Evolutionary conservation across 441 rosid genomes (phyloP).

Genomic region (Erodium moschatum): DNA sequence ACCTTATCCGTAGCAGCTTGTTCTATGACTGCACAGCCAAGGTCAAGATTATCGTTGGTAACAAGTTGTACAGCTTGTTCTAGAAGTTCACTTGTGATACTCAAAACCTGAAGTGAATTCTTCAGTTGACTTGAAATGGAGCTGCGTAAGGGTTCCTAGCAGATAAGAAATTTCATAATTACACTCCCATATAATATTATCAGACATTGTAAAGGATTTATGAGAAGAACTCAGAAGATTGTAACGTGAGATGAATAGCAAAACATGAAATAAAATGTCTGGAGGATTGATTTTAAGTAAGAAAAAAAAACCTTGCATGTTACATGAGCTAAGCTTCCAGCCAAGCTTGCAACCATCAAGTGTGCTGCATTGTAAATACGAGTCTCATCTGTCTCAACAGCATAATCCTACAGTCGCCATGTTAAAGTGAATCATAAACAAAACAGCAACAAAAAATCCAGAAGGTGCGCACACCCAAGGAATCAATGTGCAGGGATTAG

Average conservation of each 20-base stretch:
- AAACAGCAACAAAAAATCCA: not conserved
- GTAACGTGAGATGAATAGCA: not conserved
- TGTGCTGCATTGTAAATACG: slow-evolving; percentile 91
- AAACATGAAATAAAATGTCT: not conserved
- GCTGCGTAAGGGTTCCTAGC: slow-evolving; percentile 84
- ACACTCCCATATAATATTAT: slow-evolving; percentile 15
- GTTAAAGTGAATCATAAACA: slow-evolving; percentile 2
- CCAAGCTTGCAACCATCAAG: slow-evolving; percentile 97
- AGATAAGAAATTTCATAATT: slow-evolving; percentile 19
- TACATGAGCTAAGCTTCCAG: slow-evolving; percentile 98
- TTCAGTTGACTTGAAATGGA: slow-evolving; percentile 84
- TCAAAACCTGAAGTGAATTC: slow-evolving; percentile 65
- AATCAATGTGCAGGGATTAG: not conserved
- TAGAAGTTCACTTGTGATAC: slow-evolving; percentile 49
- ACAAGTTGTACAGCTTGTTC: slow-evolving; percentile 95
- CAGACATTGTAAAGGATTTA: not conserved
- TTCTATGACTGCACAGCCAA: slow-evolving; percentile 96
- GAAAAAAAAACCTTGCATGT: slow-evolving; percentile 81
- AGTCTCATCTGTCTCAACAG: slow-evolving; percentile 83
- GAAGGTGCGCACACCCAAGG: not conserved
- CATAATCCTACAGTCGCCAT: slow-evolving; percentile 60
- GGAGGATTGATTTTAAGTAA: not conserved
- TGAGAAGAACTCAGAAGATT: slow-evolving; percentile 7
- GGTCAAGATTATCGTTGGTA: slow-evolving; percentile 96
- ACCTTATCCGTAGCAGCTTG: slow-evolving; percentile 99